phyloP scores from a whole-genome alignment of 768 basidiomycete genomes.

The Phaeotremella skinneri region DNA sequence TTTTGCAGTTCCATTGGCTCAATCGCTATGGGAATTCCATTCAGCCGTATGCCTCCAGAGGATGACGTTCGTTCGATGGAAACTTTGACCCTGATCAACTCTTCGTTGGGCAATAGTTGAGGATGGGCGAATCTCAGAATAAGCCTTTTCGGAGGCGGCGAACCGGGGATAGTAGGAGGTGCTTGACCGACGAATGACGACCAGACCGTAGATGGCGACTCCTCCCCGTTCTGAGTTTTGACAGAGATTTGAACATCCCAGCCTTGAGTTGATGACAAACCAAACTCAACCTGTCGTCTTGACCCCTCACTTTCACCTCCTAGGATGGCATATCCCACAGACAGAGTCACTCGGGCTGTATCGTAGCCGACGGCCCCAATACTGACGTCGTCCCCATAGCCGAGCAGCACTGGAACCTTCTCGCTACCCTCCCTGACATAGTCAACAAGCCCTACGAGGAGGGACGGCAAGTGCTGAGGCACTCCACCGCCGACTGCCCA shows the following conservation, averaged over 20 bases:
- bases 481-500: slow-evolving; percentile 76
- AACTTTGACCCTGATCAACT: slow-evolving; percentile 76
- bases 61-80: slow-evolving; percentile 70
- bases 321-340: slow-evolving; percentile 81
- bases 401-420: slow-evolving; percentile 69
- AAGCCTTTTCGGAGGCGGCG: slow-evolving; percentile 56
- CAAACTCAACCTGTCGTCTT: slow-evolving; percentile 73
- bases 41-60: slow-evolving; percentile 73
- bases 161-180: slow-evolving; percentile 47
- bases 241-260: slow-evolving; percentile 80
- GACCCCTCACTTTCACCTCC: slow-evolving; percentile 57
- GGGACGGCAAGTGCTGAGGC: slow-evolving; percentile 78
- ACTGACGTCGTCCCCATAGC: slow-evolving; percentile 77
- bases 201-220: slow-evolving; percentile 35
- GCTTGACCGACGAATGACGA: slow-evolving; percentile 41
- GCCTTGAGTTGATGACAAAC: slow-evolving; percentile 70
- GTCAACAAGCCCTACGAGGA: slow-evolving; percentile 76
- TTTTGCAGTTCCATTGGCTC: slow-evolving; percentile 31
- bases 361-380: slow-evolving; percentile 78
- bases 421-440: slow-evolving; percentile 72
- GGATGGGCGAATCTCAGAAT: slow-evolving; percentile 71
- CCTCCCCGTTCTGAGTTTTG: slow-evolving; percentile 43
- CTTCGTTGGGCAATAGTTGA: slow-evolving; percentile 62
- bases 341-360: slow-evolving; percentile 75
- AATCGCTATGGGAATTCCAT: slow-evolving; percentile 63